These are phyloP conservation scores for Curvularia verruculosa DNA, from an alignment of 2,329 filamentous ascomycete species.

Conservation along the genomic window DNA sequence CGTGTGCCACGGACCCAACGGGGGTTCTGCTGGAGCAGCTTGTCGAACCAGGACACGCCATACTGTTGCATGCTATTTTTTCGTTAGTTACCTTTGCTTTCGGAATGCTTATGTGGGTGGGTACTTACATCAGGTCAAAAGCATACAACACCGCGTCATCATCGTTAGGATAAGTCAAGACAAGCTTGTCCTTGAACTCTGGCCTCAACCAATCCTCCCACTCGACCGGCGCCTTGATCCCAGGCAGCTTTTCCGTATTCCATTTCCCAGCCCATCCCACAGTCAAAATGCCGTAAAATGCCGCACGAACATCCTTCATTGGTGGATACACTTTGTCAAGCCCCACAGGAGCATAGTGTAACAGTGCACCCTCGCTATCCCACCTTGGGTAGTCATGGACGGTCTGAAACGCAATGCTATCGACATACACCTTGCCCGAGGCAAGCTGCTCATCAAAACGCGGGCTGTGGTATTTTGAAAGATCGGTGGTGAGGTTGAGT, in stretches of 20 bases:
- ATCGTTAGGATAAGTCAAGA: slow-evolving; percentile 62
- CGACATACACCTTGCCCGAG: slow-evolving; percentile 39
- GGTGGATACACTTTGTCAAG: slow-evolving; percentile 53
- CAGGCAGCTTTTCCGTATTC: slow-evolving; percentile 41
- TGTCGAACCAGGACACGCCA: slow-evolving; percentile 57
- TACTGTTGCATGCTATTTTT: slow-evolving; percentile 41
- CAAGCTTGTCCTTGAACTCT: slow-evolving; percentile 7
- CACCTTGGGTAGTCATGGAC: slow-evolving; percentile 60
- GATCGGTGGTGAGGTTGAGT: slow-evolving; percentile 61
- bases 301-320: slow-evolving; percentile 52
- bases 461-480: slow-evolving; percentile 62
- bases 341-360: slow-evolving; percentile 57
- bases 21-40: slow-evolving; percentile 56
- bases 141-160: slow-evolving; percentile 62
- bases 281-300: slow-evolving; percentile 53
- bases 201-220: slow-evolving; percentile 5
- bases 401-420: slow-evolving; percentile 58
- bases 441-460: slow-evolving; percentile 56
- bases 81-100: not conserved
- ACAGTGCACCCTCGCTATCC: slow-evolving; percentile 54
- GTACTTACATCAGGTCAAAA: slow-evolving; percentile 54
- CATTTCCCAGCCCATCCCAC: slow-evolving; percentile 47
- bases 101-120: not conserved
- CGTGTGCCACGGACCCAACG: slow-evolving; percentile 60
- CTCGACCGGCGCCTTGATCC: not conserved